A percentile compares a stretch with the other conserved stretches of the same genome.
These are phyloP conservation scores for Butyriboletus loyo DNA, from an alignment of 768 basidiomycete genomes.

Conservation along the genomic window DNA sequence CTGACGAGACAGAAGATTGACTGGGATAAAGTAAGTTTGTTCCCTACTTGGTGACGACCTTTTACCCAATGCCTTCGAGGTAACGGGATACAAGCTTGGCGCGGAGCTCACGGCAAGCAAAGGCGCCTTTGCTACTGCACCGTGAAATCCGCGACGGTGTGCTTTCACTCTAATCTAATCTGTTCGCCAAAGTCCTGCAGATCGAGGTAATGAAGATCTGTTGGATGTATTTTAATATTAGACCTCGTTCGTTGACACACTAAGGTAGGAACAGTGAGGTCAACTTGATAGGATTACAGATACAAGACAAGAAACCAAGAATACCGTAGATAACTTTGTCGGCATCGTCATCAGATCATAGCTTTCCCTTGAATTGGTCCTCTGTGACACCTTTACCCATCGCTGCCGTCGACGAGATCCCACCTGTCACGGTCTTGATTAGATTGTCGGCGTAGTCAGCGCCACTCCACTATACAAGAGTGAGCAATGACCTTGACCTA, in stretches of 20 bases:
- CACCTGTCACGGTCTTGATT: slow-evolving; percentile 95
- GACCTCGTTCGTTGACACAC: background rate
- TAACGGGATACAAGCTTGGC: slow-evolving; percentile 67
- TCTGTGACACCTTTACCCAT: slow-evolving; percentile 98
- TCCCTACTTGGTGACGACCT: background rate
- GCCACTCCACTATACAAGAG: slow-evolving; percentile 75
- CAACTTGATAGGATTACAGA: background rate
- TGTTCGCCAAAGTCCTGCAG: background rate
- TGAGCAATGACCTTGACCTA: slow-evolving; percentile 14
- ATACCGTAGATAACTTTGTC: background rate
- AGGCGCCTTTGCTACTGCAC: slow-evolving; percentile 42
- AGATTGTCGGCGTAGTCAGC: slow-evolving; percentile 90
- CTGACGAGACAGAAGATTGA: slow-evolving; percentile 92
- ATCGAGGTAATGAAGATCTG: slow-evolving; percentile 8
- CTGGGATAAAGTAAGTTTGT: slow-evolving; percentile 78
- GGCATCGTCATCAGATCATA: slow-evolving; percentile 30
- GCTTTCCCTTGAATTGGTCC: slow-evolving; percentile 65
- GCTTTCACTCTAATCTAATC: background rate
- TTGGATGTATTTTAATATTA: background rate
- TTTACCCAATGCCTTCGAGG: slow-evolving; percentile 29
- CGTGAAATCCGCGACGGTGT: slow-evolving; percentile 5
- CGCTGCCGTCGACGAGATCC: slow-evolving; percentile 96
- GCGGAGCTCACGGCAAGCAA: slow-evolving; percentile 72
- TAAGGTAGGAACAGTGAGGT: background rate
- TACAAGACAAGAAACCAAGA: slow-evolving; percentile 4